Percentiles rank a stretch among this genome's conserved stretches.
Evolutionary conservation across 106 monocot species (phyloP).

Genomic region (Vanilla planifolia): DNA sequence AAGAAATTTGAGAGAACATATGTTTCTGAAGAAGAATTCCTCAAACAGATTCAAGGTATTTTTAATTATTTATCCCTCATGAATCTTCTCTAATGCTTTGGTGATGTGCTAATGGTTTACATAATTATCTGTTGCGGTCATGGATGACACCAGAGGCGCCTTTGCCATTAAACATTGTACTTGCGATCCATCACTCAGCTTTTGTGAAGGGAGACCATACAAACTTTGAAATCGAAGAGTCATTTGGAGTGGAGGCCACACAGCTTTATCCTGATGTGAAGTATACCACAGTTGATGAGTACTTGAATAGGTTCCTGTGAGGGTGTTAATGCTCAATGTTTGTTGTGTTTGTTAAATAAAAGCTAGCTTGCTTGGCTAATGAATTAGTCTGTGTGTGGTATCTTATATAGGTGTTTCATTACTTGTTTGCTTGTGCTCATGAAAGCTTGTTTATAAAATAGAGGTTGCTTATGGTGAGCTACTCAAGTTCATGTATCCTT

Average conservation of each 20-base stretch:
- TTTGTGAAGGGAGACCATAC: slow-evolving; percentile 33
- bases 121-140: too few species aligned
- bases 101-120: background rate
- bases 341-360: too few species aligned
- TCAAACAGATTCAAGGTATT: slow-evolving; percentile 28
- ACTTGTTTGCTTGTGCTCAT: too few species aligned
- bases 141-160: slow-evolving; percentile 11
- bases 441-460: too few species aligned
- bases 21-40: slow-evolving; percentile 17
- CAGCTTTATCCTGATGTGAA: slow-evolving; percentile 63
- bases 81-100: background rate
- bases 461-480: too few species aligned
- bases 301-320: slow-evolving; percentile 14
- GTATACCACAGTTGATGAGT: slow-evolving; percentile 55
- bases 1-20: slow-evolving; percentile 31
- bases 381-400: too few species aligned
- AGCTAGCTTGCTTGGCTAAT: too few species aligned
- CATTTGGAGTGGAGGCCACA: slow-evolving; percentile 53
- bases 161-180: slow-evolving; percentile 16
- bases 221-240: slow-evolving; percentile 29
- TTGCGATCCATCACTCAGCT: slow-evolving; percentile 11
- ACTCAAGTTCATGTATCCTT: too few species aligned
- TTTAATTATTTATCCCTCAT: background rate
- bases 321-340: too few species aligned
- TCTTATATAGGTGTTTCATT: too few species aligned